Base-by-base conservation (phyloP, 169 alveolate species). In the Ichthyophthirius multifiliis region DNA sequence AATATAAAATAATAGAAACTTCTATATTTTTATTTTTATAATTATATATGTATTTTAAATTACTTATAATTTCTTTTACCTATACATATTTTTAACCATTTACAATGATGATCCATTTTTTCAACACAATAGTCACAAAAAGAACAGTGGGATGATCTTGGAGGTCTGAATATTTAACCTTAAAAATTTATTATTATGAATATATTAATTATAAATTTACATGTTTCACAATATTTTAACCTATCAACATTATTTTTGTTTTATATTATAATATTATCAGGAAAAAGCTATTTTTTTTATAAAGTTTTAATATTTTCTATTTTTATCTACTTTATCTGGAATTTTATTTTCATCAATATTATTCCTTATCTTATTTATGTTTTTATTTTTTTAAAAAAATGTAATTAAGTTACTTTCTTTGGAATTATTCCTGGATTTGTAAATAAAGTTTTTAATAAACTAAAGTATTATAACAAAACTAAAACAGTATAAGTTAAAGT, bases 91-190 rank as follows among this genome's bases (percentile, higher is more conserved):
- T 97, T 97, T 23, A 96, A 87, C 98, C 98, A 96, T 41, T 96
- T 96, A 80, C 98, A 96, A 80, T 96, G 98, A 83, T 96, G 98
- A 83, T 96, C 98, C 81, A 94, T 94, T 77, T 91, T 91, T 67
- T 94, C 95, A 39, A 94, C 97, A 65, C 98, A 96, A 39, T 92
- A 91, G 81, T 96, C 96, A 86, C 98, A 96, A 48, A 92, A 87
- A 34, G 96, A 91, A 65, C 98, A 96, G 78, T 96, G 98, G 32
- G 96, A 94, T 4, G 94, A 87, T 65, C 98, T 78, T 20, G 95
- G 93, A 10, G 96, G 96, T 39, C 98, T 87, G 74, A 87, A 92
- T 77, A 96, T 92, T 16, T 44, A 46, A 64, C 79, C 91, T 81
- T 23, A 62, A 5, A 27, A 27, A 2, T 10, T 27, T 4, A 27